Conservation (phyloP, 2,329 filamentous ascomycete species). For the Curvularia eragrostidis region DNA sequence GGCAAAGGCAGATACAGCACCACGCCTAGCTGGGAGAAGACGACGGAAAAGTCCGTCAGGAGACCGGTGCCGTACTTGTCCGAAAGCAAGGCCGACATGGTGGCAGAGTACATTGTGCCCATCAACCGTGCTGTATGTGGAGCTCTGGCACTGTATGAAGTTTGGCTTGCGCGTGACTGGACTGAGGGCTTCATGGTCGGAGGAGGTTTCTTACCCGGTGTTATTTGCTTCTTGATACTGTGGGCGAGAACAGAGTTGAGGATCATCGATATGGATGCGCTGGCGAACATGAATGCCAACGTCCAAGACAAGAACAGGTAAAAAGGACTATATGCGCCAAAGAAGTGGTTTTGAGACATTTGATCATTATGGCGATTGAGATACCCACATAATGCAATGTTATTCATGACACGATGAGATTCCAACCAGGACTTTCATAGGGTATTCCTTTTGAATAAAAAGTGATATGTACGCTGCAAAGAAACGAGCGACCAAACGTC, state of each 20-base stretch:
- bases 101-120: slow-evolving; percentile 65
- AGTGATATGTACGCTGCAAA: slow-evolving; percentile 4
- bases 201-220: slow-evolving; percentile 50
- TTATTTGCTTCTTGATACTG: slow-evolving; percentile 68
- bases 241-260: slow-evolving; percentile 70
- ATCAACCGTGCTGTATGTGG: slow-evolving; percentile 65
- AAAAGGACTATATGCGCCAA: neutral
- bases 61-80: slow-evolving; percentile 34
- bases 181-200: slow-evolving; percentile 41
- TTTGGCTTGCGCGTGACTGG: slow-evolving; percentile 33
- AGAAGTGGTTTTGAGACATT: neutral
- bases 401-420: neutral
- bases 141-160: slow-evolving; percentile 55
- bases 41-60: slow-evolving; percentile 13
- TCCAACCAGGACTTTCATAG: neutral
- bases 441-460: neutral
- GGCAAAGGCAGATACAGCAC: too few relatives aligned
- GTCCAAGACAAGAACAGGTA: slow-evolving; percentile 26
- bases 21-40: slow-evolving; percentile 15
- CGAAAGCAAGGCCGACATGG: slow-evolving; percentile 51
- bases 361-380: neutral
- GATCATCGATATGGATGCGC: slow-evolving; percentile 71
- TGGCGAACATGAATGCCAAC: slow-evolving; percentile 65
- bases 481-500: slow-evolving; percentile 5
- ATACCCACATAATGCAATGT: slow-evolving; percentile 1